Conservation (phyloP, 164 flowering plant species). For the Tinospora cordifolia region DNA sequence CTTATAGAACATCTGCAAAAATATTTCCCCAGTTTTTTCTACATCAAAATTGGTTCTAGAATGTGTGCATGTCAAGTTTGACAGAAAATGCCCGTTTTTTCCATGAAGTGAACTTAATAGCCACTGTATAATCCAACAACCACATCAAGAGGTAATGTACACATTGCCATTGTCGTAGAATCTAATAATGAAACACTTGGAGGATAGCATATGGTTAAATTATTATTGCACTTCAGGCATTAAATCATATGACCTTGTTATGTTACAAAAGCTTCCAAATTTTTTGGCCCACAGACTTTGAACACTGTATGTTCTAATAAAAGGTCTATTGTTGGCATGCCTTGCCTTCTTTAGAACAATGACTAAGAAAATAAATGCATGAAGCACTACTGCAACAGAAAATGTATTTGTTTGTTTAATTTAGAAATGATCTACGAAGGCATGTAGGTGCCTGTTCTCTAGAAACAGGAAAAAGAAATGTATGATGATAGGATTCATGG, state of each 20-base stretch:
- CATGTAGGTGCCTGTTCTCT: neutral
- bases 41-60: neutral
- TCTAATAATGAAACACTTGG: no score
- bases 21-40: conserved; percentile 4
- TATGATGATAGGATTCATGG: neutral
- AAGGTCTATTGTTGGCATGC: neutral
- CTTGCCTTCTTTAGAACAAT: neutral
- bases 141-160: no score
- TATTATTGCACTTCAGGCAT: no score
- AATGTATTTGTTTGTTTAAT: no score
- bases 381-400: no score
- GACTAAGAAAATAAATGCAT: neutral
- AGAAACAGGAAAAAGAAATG: neutral
- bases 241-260: no score
- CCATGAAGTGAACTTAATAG: no score
- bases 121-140: no score
- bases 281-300: neutral
- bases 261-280: no score
- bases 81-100: no score
- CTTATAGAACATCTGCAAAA: conserved; percentile 92
- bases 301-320: neutral
- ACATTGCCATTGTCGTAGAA: no score
- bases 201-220: no score
- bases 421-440: neutral
- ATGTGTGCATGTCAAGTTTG: neutral